Percentiles rank a stretch among this genome's conserved stretches.
Evolutionary conservation across 305 asterid genomes (phyloP).

Genomic region (Rubia peregrina): DNA sequence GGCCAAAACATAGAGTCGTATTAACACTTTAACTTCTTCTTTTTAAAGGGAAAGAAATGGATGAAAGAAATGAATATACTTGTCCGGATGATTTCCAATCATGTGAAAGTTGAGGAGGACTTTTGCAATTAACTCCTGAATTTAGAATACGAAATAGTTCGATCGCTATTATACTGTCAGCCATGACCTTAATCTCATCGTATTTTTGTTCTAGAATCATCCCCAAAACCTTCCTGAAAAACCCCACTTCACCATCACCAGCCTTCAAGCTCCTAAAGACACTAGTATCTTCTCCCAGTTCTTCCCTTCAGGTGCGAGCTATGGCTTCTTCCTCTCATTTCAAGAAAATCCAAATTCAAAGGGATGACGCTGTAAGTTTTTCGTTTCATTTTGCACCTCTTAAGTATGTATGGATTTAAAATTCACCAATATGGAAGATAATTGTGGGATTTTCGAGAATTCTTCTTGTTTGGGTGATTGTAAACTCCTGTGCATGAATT

Average conservation of each 20-base stretch:
- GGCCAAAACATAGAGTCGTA: too few species aligned
- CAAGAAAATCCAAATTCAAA: constrained; percentile 76
- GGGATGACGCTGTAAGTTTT: constrained; percentile 52
- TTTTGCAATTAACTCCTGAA: neutral
- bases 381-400: neutral
- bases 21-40: too few species aligned
- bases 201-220: constrained; percentile 28
- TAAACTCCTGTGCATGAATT: neutral
- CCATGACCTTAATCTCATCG: constrained; percentile 20
- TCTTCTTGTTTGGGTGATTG: neutral
- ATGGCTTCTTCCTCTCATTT: constrained; percentile 73
- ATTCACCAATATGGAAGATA: neutral
- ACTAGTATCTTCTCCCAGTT: constrained; percentile 18
- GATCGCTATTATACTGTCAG: neutral
- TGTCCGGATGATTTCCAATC: too few species aligned
- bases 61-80: too few species aligned
- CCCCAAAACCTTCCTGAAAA: constrained; percentile 18
- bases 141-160: neutral
- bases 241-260: constrained; percentile 16
- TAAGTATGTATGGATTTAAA: neutral
- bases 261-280: constrained; percentile 19
- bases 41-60: too few species aligned
- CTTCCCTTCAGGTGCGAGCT: constrained; percentile 41
- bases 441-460: neutral
- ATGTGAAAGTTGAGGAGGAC: too few species aligned